Base-by-base conservation (phyloP, 164 flowering plant species). In the Chloranthus sessilifolius region DNA sequence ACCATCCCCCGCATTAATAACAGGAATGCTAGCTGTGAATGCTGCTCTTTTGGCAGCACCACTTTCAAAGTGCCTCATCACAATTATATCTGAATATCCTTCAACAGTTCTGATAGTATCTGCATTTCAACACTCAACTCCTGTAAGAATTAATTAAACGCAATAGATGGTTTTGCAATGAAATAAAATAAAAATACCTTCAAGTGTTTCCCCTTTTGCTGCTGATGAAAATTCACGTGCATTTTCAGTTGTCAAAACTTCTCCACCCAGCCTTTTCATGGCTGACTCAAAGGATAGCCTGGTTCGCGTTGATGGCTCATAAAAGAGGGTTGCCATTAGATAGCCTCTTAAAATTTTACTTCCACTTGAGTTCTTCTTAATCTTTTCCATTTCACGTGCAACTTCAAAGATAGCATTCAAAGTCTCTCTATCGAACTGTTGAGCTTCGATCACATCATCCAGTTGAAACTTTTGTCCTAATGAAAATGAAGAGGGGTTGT, bases 1-100 rank as follows among this genome's bases (percentile, higher is more conserved):
- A 58, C 99, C 99, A 80, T 92, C 99, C 37, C 97, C 99, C 20
- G 99, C 99, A 80, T 92, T 92, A 50, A 92, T 88, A 53, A 92
- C 45, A 20, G 97, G 99, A 61, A 92, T 89, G 54, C 60, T 56
- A 21, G 99, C 97, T 4, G 90, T 84, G 4, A 71, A 65, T 3
- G 97, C 97, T 4, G 97, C 95, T 71, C 80, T 82, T 72, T 55
- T 78, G 4, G 99, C 97, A 58, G 96, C 95, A 52, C 99, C 99
- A 67, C 95, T 85, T 68, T 92, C 99, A 67, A 92, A 92, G 68
- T 92, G 99, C 54, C 99, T 72, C 95, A 92, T 84, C 16, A 92
- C 97, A 58, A 92, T 92, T 30, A 92, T 84, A 72, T 92, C 99
- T 0, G 92, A 75, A 58, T 92, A 92, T 2, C 99, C 97, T 74